Conservation (phyloP, 371 early-diverging fungal genomes). For the Syncephalastrum sp. region DNA sequence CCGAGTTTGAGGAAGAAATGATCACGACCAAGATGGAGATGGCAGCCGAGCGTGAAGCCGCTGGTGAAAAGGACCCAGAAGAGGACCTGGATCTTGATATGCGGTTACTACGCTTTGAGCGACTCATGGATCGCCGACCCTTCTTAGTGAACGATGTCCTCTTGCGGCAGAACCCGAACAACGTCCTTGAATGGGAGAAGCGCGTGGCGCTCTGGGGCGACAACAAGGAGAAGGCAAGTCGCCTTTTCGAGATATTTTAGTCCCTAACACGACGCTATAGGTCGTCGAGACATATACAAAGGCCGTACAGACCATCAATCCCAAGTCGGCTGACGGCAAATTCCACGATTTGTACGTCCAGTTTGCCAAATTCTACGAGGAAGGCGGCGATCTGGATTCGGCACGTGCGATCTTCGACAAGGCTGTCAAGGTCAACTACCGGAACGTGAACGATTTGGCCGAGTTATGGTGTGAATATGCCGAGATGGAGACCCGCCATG, state of each 20-base stretch:
- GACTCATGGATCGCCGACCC: constrained; percentile 91
- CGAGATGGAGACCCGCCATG: constrained; percentile 85
- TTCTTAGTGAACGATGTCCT: constrained; percentile 93
- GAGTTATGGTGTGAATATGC: constrained; percentile 94
- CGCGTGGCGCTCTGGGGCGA: constrained; percentile 74
- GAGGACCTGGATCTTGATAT: constrained; percentile 83
- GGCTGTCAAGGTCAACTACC: constrained; percentile 79
- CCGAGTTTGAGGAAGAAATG: constrained; percentile 85
- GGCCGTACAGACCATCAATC: constrained; percentile 77
- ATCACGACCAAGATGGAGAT: constrained; percentile 79
- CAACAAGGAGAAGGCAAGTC: constrained; percentile 48
- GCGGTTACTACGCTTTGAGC: constrained; percentile 81
- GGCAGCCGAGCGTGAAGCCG: constrained; percentile 56
- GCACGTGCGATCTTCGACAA: constrained; percentile 86
- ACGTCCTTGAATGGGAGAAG: constrained; percentile 90
- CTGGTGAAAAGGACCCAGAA: constrained; percentile 47
- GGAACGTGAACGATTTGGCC: constrained; percentile 82
- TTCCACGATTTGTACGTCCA: constrained; percentile 81
- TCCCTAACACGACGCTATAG: constrained; percentile 8
- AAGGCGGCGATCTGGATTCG: constrained; percentile 54
- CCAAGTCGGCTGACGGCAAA: constrained; percentile 80
- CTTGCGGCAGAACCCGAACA: constrained; percentile 90
- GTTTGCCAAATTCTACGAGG: constrained; percentile 85
- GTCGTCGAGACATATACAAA: constrained; percentile 75
- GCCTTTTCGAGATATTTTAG: background rate